Evolutionary conservation across 2,329 filamentous ascomycete species (phyloP).

Genomic region (Colletotrichum lindemuthianum): DNA sequence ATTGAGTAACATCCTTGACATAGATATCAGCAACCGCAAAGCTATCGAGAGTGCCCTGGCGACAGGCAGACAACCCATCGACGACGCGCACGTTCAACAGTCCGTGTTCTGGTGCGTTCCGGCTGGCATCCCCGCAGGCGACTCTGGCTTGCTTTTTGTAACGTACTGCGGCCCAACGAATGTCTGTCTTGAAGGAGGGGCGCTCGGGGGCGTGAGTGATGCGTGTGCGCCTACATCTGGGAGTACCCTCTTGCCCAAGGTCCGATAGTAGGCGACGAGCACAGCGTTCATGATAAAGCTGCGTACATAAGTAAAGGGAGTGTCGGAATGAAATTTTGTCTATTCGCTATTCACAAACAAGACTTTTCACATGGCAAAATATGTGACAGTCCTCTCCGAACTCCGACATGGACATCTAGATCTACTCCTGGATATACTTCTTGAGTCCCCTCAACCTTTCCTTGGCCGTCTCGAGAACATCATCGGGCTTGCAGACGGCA

Average conservation of each 20-base stretch:
- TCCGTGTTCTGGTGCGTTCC: slow-evolving; percentile 33
- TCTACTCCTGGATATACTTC: slow-evolving; percentile 67
- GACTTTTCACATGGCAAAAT: neutral
- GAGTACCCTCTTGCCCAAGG: neutral
- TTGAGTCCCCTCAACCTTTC: slow-evolving; percentile 77
- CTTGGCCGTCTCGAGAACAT: slow-evolving; percentile 83
- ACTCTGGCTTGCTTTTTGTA: slow-evolving; percentile 20
- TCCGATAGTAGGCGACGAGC: neutral
- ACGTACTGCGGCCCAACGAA: slow-evolving; percentile 26
- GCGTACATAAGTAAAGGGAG: neutral
- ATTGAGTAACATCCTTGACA: too few species aligned
- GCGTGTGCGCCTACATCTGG: slow-evolving; percentile 4
- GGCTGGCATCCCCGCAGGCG: slow-evolving; percentile 11
- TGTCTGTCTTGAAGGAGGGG: slow-evolving; percentile 22
- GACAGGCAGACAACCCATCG: slow-evolving; percentile 15
- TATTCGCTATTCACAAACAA: slow-evolving; percentile 2
- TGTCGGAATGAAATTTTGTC: slow-evolving; percentile 7
- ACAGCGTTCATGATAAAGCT: neutral
- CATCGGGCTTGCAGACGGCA: slow-evolving; percentile 95
- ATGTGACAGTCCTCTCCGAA: neutral
- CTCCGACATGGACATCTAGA: neutral
- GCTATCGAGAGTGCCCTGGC: slow-evolving; percentile 12
- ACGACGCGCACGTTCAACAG: slow-evolving; percentile 20
- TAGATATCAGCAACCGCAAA: slow-evolving; percentile 13
- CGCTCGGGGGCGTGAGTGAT: slow-evolving; percentile 22